These are phyloP conservation scores for Trichoderma guizhouense DNA, from an alignment of 2,329 filamentous ascomycete species.

Conservation along the genomic window DNA sequence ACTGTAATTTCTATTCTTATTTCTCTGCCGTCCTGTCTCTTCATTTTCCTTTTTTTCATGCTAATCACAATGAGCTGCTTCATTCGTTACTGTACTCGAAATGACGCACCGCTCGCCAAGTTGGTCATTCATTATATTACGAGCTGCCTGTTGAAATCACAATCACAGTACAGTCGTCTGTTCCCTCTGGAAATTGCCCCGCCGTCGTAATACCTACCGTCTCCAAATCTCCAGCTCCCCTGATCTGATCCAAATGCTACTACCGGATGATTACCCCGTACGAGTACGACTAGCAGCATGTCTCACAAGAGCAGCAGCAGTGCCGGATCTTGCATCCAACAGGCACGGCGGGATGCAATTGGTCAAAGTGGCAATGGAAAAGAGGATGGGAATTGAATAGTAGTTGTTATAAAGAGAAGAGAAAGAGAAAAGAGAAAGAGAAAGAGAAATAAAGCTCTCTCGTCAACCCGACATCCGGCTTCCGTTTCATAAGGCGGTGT, in stretches of 20 bases:
- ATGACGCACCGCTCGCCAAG: not conserved
- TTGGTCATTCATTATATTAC: not conserved
- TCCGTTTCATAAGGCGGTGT: not conserved
- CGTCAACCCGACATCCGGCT: not conserved
- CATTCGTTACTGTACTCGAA: not conserved
- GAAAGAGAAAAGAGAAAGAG: not conserved
- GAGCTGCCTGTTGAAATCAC: not conserved
- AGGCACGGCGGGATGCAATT: not conserved
- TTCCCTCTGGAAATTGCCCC: not conserved
- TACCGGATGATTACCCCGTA: not conserved
- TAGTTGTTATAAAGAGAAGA: not conserved
- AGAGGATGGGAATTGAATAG: too few relatives aligned
- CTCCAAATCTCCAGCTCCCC: conserved; percentile 8
- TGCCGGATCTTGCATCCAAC: not conserved
- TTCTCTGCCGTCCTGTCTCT: not conserved
- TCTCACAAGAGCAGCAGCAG: not conserved
- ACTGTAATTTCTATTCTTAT: not conserved
- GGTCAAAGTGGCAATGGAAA: not conserved
- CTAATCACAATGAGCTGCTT: not conserved
- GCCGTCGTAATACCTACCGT: conserved; percentile 1
- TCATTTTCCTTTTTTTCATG: not conserved
- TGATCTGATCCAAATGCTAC: conserved; percentile 1
- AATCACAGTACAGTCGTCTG: not conserved
- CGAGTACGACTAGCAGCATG: not conserved
- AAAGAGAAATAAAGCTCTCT: not conserved